These are phyloP conservation scores for Nicotiana benthamiana DNA, from an alignment of 257 asterid genomes.

Conservation along the genomic window DNA sequence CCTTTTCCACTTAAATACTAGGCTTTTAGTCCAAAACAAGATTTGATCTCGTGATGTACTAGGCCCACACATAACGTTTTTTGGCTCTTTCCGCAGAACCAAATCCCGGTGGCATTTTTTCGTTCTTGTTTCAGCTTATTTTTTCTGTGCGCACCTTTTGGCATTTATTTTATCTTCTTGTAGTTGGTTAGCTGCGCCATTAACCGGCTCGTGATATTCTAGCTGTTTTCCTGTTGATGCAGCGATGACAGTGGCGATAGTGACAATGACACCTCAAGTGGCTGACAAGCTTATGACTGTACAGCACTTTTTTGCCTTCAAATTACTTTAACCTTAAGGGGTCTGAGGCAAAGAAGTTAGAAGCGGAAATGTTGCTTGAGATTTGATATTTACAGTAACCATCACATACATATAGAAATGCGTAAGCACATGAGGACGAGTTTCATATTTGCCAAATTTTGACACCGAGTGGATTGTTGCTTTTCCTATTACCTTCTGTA, in stretches of 20 bases:
- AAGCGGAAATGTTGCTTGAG: not conserved
- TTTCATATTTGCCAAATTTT: conserved; percentile 3
- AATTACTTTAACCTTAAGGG: not conserved
- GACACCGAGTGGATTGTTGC: not conserved
- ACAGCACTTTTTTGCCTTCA: not conserved
- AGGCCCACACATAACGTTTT: no score
- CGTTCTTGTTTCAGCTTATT: not conserved
- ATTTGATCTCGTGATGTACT: not conserved
- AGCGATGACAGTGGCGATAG: conserved; percentile 72
- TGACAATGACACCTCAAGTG: conserved; percentile 37
- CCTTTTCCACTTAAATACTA: not conserved
- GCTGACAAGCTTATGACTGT: conserved; percentile 17
- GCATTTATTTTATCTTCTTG: not conserved
- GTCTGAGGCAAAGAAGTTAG: not conserved
- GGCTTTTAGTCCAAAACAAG: not conserved
- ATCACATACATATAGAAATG: not conserved
- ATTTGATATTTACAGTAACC: not conserved
- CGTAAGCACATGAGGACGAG: not conserved
- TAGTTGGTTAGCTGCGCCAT: not conserved
- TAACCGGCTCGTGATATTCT: not conserved
- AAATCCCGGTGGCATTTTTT: not conserved
- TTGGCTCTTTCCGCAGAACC: not conserved
- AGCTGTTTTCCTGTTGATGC: conserved; percentile 25
- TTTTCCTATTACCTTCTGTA: not conserved
- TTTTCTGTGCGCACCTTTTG: not conserved